Evolutionary conservation across 2,329 filamentous ascomycete species (phyloP).

Genomic region (Penicillium sp.): DNA sequence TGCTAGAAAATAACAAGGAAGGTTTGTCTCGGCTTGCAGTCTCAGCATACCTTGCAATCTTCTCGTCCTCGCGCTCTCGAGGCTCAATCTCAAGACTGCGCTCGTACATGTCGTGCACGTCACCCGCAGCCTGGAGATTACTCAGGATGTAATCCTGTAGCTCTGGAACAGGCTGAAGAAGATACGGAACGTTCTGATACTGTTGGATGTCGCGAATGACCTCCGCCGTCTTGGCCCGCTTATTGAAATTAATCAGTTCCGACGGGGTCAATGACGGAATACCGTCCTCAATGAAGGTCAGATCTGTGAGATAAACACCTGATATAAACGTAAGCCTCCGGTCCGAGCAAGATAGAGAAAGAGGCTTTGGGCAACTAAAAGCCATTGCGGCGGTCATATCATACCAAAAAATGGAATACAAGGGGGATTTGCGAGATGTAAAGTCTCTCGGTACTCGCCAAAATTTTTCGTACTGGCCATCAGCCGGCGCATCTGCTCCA

Average conservation of each 20-base stretch:
- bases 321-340: constrained; percentile 15
- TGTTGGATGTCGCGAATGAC: constrained; percentile 98
- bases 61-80: constrained; percentile 94
- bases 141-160: constrained; percentile 94
- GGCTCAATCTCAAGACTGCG: constrained; percentile 91
- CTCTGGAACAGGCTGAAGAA: constrained; percentile 79
- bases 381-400: constrained; percentile 23
- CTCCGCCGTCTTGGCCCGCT: constrained; percentile 94
- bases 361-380: background rate
- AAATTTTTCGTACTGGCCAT: constrained; percentile 99
- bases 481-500: constrained; percentile 87
- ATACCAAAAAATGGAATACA: constrained; percentile 97
- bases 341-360: background rate
- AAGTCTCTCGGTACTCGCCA: constrained; percentile 85
- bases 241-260: constrained; percentile 96
- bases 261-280: constrained; percentile 96
- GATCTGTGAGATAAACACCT: constrained; percentile 94
- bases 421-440: constrained; percentile 88
- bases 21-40: constrained; percentile 31
- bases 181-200: constrained; percentile 97
- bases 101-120: constrained; percentile 99
- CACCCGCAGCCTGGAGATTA: constrained; percentile 91
- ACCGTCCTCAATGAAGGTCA: constrained; percentile 97
- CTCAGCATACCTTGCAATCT: constrained; percentile 84
- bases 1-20: constrained; percentile 31